These are phyloP conservation scores for Coemansia sp. DNA, from an alignment of 192 early-diverging fungal species.

Conservation along the genomic window DNA sequence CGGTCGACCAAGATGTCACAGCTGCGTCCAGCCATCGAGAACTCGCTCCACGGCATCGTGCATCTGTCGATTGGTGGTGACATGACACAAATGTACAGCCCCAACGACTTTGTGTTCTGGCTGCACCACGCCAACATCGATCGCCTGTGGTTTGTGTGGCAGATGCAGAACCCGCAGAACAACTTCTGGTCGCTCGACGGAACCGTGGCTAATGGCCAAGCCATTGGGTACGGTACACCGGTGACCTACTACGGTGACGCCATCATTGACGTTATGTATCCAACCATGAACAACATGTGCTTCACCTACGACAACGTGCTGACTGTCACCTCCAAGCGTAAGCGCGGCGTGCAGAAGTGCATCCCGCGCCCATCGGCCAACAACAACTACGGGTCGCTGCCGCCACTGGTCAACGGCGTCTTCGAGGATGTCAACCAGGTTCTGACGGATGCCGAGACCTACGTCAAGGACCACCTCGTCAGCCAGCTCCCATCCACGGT, in stretches of 20 bases:
- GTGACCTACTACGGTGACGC: conserved; percentile 34
- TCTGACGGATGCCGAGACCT: conserved; percentile 22
- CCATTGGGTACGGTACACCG: conserved; percentile 15
- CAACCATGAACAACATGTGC: conserved; percentile 40
- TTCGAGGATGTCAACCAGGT: conserved; percentile 37
- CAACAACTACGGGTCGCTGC: conserved; percentile 2
- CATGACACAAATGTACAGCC: conserved; percentile 48
- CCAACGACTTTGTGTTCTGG: conserved; percentile 58
- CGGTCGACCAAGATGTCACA: conserved; percentile 37
- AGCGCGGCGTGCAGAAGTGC: conserved; percentile 49
- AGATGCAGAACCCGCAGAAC: conserved; percentile 44
- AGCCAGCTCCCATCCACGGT: conserved; percentile 19
- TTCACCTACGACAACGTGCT: conserved; percentile 51
- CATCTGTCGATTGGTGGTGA: conserved; percentile 54
- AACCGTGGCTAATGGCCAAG: conserved; percentile 14
- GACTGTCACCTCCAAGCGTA: conserved; percentile 19
- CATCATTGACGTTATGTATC: conserved; percentile 37
- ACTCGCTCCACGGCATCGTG: conserved; percentile 43
- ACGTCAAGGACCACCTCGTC: conserved; percentile 29
- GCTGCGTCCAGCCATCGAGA: conserved; percentile 52
- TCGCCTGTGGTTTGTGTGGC: conserved; percentile 56
- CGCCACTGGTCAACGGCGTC: conserved; percentile 38
- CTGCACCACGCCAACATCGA: conserved; percentile 59
- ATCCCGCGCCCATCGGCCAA: conserved; percentile 14
- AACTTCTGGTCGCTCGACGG: conserved; percentile 46